Evolutionary conservation across 139 green algal genomes (phyloP), one percentile per base, ranked within the genome.

Genomic region (Picocystis salinarum): DNA sequence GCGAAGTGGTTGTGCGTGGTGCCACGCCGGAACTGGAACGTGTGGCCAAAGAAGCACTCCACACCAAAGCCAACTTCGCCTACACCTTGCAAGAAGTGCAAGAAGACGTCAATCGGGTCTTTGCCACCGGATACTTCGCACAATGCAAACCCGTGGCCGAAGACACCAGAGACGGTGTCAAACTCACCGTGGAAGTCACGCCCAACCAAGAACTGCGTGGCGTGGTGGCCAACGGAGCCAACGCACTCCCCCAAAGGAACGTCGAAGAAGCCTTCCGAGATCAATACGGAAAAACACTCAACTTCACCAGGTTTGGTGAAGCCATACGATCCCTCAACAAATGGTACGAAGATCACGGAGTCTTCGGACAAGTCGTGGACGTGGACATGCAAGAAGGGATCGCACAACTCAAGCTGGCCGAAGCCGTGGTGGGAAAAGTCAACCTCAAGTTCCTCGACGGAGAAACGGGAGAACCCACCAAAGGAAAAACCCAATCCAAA

Each of bases 121-220:
- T 94, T 40, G 59, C 66, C 52, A 85, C 78, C 4, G 85, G 85
- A 27, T 92, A 78, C 64, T 96, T 96, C 59, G 41, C 50, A 1
- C 55, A 48, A 20, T 70, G 67, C 40, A 31, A 61, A 17, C 78
- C 82, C 0, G 45, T 64, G 11, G 70, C 84, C 3, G 73, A 89
- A 46, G 84, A 95, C 62, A 96, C 86, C 6, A 62, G 86, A 1
- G 86, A 96, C 44, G 86, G 86, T 2, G 70, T 96, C 15, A 76
- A 75, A 37, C 66, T 96, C 23, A 75, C 70, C 28, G 67, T 96
- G 31, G 52, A 71, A 55, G 77, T 79, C 47, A 3, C 27, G 28
- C 28, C 33, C 10, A 31, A 36, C 12, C 28, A 6, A 17, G 12
- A 11, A 5, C 2, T 2, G 4, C 12, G 4, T 4, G 71, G 76